These are phyloP conservation scores for Apiospora marii DNA, from an alignment of 2,329 filamentous ascomycete genomes.

Conservation along the genomic window DNA sequence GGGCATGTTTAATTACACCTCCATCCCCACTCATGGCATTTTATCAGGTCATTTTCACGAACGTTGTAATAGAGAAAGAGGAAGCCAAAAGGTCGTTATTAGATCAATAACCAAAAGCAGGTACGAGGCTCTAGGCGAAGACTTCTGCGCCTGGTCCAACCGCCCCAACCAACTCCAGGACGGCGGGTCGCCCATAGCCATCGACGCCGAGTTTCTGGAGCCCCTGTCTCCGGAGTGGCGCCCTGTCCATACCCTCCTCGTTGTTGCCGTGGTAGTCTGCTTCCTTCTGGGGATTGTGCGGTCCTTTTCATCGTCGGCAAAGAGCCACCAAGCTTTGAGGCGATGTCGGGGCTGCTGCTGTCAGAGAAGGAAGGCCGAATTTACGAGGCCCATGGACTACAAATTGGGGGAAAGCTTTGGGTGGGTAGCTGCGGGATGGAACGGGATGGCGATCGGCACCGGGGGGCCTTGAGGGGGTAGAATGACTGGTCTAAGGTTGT, in stretches of 20 bases:
- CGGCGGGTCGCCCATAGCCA: conserved; percentile 22
- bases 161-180: conserved; percentile 20
- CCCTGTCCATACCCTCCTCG: conserved; percentile 18
- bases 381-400: background rate
- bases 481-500: background rate
- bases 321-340: background rate
- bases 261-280: conserved; percentile 14
- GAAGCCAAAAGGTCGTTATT: background rate
- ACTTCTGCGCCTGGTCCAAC: conserved; percentile 27
- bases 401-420: no score
- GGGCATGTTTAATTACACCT: background rate
- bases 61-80: no score
- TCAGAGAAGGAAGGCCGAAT: background rate
- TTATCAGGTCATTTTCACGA: no score
- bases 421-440: background rate
- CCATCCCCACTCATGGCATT: background rate
- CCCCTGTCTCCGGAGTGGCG: conserved; percentile 24
- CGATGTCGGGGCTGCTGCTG: background rate
- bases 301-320: background rate
- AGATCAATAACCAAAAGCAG: background rate
- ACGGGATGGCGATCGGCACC: background rate
- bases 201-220: conserved; percentile 25
- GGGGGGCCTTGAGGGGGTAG: background rate
- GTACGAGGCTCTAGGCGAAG: conserved; percentile 25
- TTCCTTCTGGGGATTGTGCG: background rate